phyloP scores from a whole-genome alignment of 2,329 filamentous ascomycete genomes.

The Xylariomycetidae sp. region DNA sequence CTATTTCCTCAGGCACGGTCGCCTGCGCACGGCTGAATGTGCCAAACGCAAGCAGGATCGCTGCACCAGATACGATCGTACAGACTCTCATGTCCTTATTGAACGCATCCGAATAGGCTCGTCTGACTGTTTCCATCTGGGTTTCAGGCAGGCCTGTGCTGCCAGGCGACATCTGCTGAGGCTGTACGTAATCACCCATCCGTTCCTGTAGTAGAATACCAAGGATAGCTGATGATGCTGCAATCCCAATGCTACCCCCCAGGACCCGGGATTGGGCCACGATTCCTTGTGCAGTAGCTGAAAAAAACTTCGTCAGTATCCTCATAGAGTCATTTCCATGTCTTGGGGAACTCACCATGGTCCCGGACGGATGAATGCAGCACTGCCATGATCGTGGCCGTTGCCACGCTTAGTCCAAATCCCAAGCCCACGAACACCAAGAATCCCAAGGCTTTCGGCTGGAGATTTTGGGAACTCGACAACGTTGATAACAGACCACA shows the following conservation, averaged over 20 bases:
- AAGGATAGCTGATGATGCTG: slow-evolving; percentile 43
- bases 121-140: slow-evolving; percentile 28
- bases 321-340: too few relatives aligned
- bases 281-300: slow-evolving; percentile 47
- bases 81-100: slow-evolving; percentile 41
- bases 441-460: slow-evolving; percentile 42
- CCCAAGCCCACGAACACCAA: slow-evolving; percentile 46
- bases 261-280: slow-evolving; percentile 45
- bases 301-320: slow-evolving; percentile 8
- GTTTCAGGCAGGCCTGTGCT: slow-evolving; percentile 15
- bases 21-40: slow-evolving; percentile 31
- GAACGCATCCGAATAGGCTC: slow-evolving; percentile 39
- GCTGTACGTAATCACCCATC: slow-evolving; percentile 23
- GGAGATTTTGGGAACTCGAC: slow-evolving; percentile 27
- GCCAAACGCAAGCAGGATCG: slow-evolving; percentile 33
- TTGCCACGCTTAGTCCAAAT: slow-evolving; percentile 42
- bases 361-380: slow-evolving; percentile 37
- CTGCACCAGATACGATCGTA: slow-evolving; percentile 33
- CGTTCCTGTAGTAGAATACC: slow-evolving; percentile 25
- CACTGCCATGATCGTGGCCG: slow-evolving; percentile 39
- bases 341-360: slow-evolving; percentile 37
- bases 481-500: slow-evolving; percentile 40
- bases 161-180: slow-evolving; percentile 21
- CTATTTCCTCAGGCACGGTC: slow-evolving; percentile 21
- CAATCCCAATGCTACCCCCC: slow-evolving; percentile 49